Percentiles rank a stretch among this genome's conserved stretches.
Conservation (phyloP, 2,329 filamentous ascomycete genomes). For the Erysiphe pulchra region DNA sequence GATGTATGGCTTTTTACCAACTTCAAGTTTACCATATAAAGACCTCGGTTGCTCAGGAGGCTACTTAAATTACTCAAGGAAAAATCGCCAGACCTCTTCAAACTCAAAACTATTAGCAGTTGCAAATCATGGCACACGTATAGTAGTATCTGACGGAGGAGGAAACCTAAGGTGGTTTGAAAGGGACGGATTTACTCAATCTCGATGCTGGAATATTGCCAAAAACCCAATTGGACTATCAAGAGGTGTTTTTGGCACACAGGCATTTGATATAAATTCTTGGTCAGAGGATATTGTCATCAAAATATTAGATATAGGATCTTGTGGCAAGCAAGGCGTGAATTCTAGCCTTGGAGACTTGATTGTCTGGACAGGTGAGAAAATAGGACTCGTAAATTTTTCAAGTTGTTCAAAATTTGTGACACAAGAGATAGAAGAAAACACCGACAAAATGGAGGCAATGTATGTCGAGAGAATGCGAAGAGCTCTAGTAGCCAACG, state of each 20-base stretch:
- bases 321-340: conserved; percentile 17
- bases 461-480: conserved; percentile 48
- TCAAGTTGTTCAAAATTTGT: conserved; percentile 24
- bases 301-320: conserved; percentile 31
- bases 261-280: conserved; percentile 13
- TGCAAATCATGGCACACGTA: conserved; percentile 51
- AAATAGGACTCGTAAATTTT: conserved; percentile 46
- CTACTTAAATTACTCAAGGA: conserved; percentile 25
- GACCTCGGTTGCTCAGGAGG: conserved; percentile 11
- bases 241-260: conserved; percentile 24
- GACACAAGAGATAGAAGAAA: conserved; percentile 21
- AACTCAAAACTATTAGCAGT: conserved; percentile 61
- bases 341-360: conserved; percentile 35
- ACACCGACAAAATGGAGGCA: conserved; percentile 23
- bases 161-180: conserved; percentile 81
- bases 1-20: conserved; percentile 40
- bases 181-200: conserved; percentile 45
- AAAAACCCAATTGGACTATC: conserved; percentile 23
- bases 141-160: conserved; percentile 64
- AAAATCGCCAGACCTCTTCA: conserved; percentile 66
- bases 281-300: conserved; percentile 48
- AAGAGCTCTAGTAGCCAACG: conserved; percentile 43
- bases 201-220: conserved; percentile 27
- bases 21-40: conserved; percentile 6
- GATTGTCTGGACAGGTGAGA: conserved; percentile 71